phyloP scores from a whole-genome alignment of 2,329 filamentous ascomycete species.

The Fusarium scirpi region DNA sequence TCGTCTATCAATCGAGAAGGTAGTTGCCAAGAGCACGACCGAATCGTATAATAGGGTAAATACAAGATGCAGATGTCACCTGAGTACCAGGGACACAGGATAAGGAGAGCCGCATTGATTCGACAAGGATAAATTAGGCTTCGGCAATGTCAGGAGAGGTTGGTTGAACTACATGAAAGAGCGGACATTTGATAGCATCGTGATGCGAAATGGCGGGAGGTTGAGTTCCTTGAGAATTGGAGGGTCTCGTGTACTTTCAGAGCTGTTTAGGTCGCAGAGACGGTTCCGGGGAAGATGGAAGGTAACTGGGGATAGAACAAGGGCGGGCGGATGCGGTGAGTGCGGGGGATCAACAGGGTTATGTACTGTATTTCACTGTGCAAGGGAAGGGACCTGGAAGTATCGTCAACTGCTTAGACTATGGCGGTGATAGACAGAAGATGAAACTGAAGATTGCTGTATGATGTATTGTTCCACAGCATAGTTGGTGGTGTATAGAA shows the following conservation, averaged over 20 bases:
- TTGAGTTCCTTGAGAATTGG: constrained; percentile 16
- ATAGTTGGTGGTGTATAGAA: constrained; percentile 5
- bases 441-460: constrained; percentile 15
- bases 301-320: constrained; percentile 26
- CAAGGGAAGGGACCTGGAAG: not conserved
- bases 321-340: constrained; percentile 42
- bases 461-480: constrained; percentile 16
- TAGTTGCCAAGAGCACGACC: constrained; percentile 25
- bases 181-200: constrained; percentile 17
- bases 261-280: constrained; percentile 11
- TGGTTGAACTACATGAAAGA: constrained; percentile 11
- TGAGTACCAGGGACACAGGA: constrained; percentile 30
- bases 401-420: not conserved
- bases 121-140: constrained; percentile 3
- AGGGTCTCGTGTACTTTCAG: constrained; percentile 22
- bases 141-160: constrained; percentile 30
- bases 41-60: constrained; percentile 26
- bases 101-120: constrained; percentile 32
- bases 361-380: constrained; percentile 1
- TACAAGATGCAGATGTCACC: constrained; percentile 30
- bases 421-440: constrained; percentile 15
- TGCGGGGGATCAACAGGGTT: constrained; percentile 40
- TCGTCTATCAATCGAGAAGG: not conserved
- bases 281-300: constrained; percentile 32
- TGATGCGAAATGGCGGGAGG: constrained; percentile 31